These are phyloP conservation scores for Gracilariopsis chorda DNA, from an alignment of 23 red algal genomes.

Conservation along the genomic window DNA sequence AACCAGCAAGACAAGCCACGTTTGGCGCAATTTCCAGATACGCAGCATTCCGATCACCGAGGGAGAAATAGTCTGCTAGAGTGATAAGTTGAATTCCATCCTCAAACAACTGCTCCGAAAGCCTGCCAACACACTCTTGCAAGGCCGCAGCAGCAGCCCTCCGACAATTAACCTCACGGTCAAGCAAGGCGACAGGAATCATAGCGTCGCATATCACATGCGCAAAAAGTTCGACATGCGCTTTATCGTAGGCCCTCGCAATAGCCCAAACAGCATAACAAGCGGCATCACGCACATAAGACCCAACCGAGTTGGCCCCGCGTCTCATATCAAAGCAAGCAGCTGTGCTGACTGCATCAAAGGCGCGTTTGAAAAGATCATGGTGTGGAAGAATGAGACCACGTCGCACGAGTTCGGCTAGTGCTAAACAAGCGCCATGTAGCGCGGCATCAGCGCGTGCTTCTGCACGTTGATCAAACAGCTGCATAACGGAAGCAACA, in stretches of 20 bases:
- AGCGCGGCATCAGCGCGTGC: slow-evolving; percentile 40
- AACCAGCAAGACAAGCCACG: slow-evolving; percentile 66
- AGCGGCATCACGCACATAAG: slow-evolving; percentile 90
- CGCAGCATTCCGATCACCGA: slow-evolving; percentile 58
- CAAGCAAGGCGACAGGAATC: slow-evolving; percentile 75
- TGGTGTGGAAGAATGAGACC: slow-evolving; percentile 65
- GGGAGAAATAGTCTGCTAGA: slow-evolving; percentile 79
- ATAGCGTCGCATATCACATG: slow-evolving; percentile 33
- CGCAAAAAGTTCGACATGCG: slow-evolving; percentile 42
- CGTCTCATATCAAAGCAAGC: slow-evolving; percentile 70
- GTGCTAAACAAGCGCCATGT: slow-evolving; percentile 87
- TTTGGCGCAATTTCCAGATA: slow-evolving; percentile 64
- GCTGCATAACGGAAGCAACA: slow-evolving; percentile 44
- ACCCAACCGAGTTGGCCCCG: slow-evolving; percentile 56
- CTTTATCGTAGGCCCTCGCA: slow-evolving; percentile 67
- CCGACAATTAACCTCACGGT: slow-evolving; percentile 94
- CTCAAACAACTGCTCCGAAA: slow-evolving; percentile 33
- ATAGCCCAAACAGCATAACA: slow-evolving; percentile 95
- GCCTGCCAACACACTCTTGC: slow-evolving; percentile 92
- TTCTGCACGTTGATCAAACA: slow-evolving; percentile 5
- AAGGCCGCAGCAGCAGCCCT: slow-evolving; percentile 93
- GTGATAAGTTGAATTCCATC: slow-evolving; percentile 68
- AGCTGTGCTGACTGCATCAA: slow-evolving; percentile 19
- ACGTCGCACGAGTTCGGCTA: slow-evolving; percentile 89
- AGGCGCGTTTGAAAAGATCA: background rate